Evolutionary conservation across 2,329 filamentous ascomycete genomes (phyloP).

Genomic region (Apiospora kogelbergensis): DNA sequence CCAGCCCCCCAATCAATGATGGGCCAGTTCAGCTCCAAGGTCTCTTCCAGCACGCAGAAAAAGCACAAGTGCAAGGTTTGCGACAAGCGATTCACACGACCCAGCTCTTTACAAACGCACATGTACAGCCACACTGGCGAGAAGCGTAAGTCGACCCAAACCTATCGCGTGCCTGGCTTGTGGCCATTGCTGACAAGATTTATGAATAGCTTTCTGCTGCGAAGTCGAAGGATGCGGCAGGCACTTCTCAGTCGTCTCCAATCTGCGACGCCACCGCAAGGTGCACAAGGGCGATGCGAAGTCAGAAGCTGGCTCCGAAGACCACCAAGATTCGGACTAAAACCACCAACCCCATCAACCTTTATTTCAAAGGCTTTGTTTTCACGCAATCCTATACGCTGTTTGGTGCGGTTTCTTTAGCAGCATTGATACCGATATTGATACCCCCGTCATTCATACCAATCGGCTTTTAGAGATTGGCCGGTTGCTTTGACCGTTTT

Average conservation of each 20-base stretch:
- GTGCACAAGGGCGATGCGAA: slow-evolving; percentile 81
- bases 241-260: slow-evolving; percentile 96
- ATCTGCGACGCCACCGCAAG: slow-evolving; percentile 90
- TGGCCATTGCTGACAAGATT: slow-evolving; percentile 15
- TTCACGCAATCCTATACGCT: background rate
- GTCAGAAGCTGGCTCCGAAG: slow-evolving; percentile 64
- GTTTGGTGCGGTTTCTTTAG: background rate
- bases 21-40: slow-evolving; percentile 96
- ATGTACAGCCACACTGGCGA: slow-evolving; percentile 99
- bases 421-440: slow-evolving; percentile 8
- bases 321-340: slow-evolving; percentile 61
- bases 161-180: background rate
- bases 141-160: slow-evolving; percentile 71
- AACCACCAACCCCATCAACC: background rate
- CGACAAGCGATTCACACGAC: slow-evolving; percentile 94
- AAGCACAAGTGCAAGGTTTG: slow-evolving; percentile 99
- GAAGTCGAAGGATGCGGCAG: slow-evolving; percentile 93
- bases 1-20: slow-evolving; percentile 96
- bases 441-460: slow-evolving; percentile 6
- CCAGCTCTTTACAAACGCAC: slow-evolving; percentile 92
- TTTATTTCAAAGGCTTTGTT: background rate
- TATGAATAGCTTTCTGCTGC: slow-evolving; percentile 76
- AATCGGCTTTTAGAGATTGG: background rate
- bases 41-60: slow-evolving; percentile 94
- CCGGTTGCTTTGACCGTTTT: background rate